Base-by-base conservation (phyloP, 2,329 filamentous ascomycete genomes). In the Exophiala oligosperma region DNA sequence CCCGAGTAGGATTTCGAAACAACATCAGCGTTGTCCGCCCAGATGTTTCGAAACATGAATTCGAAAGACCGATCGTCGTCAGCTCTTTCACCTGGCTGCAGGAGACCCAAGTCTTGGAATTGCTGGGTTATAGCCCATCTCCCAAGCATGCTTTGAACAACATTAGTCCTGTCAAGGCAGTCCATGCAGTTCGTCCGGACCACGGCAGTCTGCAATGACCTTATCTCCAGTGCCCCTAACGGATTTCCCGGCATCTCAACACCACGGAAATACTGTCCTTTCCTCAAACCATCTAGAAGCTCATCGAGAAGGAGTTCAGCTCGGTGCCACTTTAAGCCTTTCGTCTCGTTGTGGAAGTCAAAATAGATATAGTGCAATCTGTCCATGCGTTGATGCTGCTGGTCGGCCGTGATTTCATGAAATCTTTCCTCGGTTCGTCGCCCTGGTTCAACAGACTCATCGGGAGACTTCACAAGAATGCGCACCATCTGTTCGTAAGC, bases 141-240 rank as follows among this genome's bases (percentile, higher is more conserved):
- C 8, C 90, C 94, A 58, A 99, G 84, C 89, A 97, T 96, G 73
- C 91, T 96, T 76, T 99, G 94, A 2, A 99, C 91, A 5, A 99
- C 92, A 68, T 99, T 99, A 53, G 94, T 99, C 53, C 94, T 89
- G 74, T 99, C 94, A 12, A 99, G 84, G 66, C 95, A 99, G 75
- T 99, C 94, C 94, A 99, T 99, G 77, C 94, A 99, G 74, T 99
- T 99, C 40, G 94, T 97, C 54, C 94, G 88, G 64, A 99, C 92
- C 14, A 97, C 92, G 61, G 90, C 92, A 1, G 86, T 91, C 79
- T 99, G 94, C 64, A 85, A 82, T 61, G 84, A 87, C 63, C 92
- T 87, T 35, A 91, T 84, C 67, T 97, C 93, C 11, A 97, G 81
- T 17, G 84, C 85, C 29, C 88, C 89, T 58, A 86, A 81, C 50